phyloP scores from a whole-genome alignment of 768 basidiomycete species.

The Amanita phalloides region DNA sequence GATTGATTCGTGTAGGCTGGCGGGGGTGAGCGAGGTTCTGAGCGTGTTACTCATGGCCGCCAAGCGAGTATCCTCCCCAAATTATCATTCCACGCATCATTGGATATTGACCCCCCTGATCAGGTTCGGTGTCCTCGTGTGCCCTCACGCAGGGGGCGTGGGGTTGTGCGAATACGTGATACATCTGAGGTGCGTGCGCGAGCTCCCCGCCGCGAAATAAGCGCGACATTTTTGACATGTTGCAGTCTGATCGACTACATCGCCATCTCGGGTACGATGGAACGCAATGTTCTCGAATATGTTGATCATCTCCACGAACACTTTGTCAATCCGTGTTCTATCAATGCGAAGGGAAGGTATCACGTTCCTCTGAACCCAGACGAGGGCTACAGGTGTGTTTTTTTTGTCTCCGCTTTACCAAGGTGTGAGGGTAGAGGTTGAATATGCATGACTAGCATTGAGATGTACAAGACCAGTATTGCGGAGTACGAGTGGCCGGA shows the following conservation, averaged over 20 bases:
- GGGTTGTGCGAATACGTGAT: slow-evolving; percentile 91
- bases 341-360: slow-evolving; percentile 78
- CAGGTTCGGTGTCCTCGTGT: slow-evolving; percentile 77
- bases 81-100: neutral
- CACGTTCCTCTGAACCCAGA: slow-evolving; percentile 69
- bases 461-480: slow-evolving; percentile 78
- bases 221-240: neutral
- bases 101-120: neutral
- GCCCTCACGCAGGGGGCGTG: slow-evolving; percentile 93
- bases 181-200: slow-evolving; percentile 42
- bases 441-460: slow-evolving; percentile 46
- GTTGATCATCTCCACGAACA: slow-evolving; percentile 92
- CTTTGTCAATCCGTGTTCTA: slow-evolving; percentile 80
- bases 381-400: slow-evolving; percentile 67
- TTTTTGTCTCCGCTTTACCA: neutral
- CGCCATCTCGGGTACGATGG: slow-evolving; percentile 83
- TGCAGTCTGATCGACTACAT: slow-evolving; percentile 86
- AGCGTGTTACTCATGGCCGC: slow-evolving; percentile 84
- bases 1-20: slow-evolving; percentile 90
- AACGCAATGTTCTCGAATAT: slow-evolving; percentile 87
- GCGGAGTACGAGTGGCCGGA: slow-evolving; percentile 78
- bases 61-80: slow-evolving; percentile 35
- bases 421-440: neutral
- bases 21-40: slow-evolving; percentile 90
- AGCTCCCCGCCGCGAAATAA: too few relatives aligned